These are phyloP conservation scores for Podospora australis DNA, from an alignment of 495 filamentous ascomycete genomes.

Conservation along the genomic window DNA sequence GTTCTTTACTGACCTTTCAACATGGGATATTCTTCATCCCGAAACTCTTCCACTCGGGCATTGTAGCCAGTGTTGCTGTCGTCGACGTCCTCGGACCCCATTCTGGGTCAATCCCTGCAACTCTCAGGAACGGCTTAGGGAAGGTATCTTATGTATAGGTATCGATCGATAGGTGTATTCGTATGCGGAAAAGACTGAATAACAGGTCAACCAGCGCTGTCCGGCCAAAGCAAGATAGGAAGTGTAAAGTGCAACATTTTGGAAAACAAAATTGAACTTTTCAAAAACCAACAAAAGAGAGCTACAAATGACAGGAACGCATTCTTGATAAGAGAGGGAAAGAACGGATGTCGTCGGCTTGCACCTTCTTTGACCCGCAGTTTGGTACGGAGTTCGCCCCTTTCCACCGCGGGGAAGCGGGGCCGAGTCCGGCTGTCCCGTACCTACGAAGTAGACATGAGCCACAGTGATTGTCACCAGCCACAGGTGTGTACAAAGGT, in stretches of 20 bases:
- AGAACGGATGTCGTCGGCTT: slow-evolving; percentile 5
- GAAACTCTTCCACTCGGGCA: slow-evolving; percentile 57
- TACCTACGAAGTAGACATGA: no score
- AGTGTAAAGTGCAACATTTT: not conserved
- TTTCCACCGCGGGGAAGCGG: slow-evolving; percentile 24
- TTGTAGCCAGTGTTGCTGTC: slow-evolving; percentile 49
- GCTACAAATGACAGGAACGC: no score
- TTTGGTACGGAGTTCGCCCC: slow-evolving; percentile 35
- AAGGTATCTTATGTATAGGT: no score
- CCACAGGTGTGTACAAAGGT: not conserved
- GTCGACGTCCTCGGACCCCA: not conserved
- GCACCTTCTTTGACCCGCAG: not conserved
- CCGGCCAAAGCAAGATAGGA: no score
- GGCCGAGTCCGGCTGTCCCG: not conserved
- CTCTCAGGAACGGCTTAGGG: no score
- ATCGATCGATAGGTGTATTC: no score
- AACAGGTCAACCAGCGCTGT: no score
- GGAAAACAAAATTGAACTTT: no score
- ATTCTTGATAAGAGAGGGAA: not conserved
- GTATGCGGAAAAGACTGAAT: not conserved
- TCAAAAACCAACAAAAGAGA: no score
- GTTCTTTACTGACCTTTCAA: no score
- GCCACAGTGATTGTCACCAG: not conserved
- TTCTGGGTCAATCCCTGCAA: not conserved
- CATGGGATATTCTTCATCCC: slow-evolving; percentile 74